Evolutionary conservation across 2,329 filamentous ascomycete species (phyloP).

Genomic region (Pseudocercospora fijiensis): DNA sequence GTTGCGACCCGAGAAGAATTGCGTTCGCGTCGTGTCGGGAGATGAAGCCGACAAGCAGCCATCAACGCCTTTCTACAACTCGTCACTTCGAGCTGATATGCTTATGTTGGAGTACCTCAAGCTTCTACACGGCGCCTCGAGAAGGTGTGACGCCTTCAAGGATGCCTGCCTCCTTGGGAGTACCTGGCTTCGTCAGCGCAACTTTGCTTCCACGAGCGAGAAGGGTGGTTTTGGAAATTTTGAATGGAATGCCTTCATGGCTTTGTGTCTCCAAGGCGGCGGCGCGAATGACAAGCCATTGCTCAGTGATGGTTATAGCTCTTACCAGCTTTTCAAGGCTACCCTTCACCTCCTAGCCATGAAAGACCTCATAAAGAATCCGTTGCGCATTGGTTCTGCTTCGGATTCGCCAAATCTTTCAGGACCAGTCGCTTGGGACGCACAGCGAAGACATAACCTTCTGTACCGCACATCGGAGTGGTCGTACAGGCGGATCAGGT

Average conservation of each 20-base stretch:
- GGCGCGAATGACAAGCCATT: slow-evolving; percentile 68
- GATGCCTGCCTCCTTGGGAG: slow-evolving; percentile 85
- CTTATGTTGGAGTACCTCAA: slow-evolving; percentile 73
- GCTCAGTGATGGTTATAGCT: slow-evolving; percentile 77
- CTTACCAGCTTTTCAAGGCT: slow-evolving; percentile 92
- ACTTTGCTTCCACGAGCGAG: slow-evolving; percentile 68
- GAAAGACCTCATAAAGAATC: slow-evolving; percentile 66
- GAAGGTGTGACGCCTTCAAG: slow-evolving; percentile 68
- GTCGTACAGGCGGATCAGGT: slow-evolving; percentile 72
- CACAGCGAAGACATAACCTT: slow-evolving; percentile 71
- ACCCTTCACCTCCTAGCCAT: slow-evolving; percentile 81
- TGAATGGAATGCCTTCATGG: slow-evolving; percentile 81
- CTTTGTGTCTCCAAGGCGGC: slow-evolving; percentile 76
- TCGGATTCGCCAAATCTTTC: slow-evolving; percentile 38
- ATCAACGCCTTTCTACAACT: slow-evolving; percentile 85
- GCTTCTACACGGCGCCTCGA: slow-evolving; percentile 67
- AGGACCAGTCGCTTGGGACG: slow-evolving; percentile 76
- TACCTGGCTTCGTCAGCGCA: slow-evolving; percentile 85
- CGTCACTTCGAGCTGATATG: slow-evolving; percentile 74
- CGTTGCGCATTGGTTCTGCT: slow-evolving; percentile 50
- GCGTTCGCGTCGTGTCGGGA: slow-evolving; percentile 56
- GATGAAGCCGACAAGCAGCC: slow-evolving; percentile 42
- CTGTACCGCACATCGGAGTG: slow-evolving; percentile 87
- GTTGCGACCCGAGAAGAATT: slow-evolving; percentile 67
- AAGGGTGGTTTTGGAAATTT: slow-evolving; percentile 88